Base-by-base conservation (phyloP, 78 protist species). In the Dictyostelium brefeldianum region DNA sequence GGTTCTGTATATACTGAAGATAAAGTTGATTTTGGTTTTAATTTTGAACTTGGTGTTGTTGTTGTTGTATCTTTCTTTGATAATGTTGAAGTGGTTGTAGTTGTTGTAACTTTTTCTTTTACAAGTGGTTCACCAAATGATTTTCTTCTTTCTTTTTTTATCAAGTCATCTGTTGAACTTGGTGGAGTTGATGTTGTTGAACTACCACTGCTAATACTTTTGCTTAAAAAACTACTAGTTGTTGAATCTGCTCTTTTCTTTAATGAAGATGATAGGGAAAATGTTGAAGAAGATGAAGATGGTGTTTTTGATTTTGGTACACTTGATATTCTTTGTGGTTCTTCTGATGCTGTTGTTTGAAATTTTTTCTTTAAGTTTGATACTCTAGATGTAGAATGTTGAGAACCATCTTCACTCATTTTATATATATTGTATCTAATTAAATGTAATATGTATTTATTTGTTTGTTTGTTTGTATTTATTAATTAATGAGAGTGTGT, bases 71-170 rank as follows among this genome's bases (percentile, higher is more conserved):
- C 43, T 36, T 36, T 36, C 43, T 36, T 36, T 36, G 43, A 36
- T 36, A 2, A 36, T 36, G 43, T 36, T 67, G 89, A 7, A 3
- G 78, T 9, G 20, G 75, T 65, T 20, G 18, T 54, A 15, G 14
- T 54, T 20, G 10, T 56, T 56, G 18, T 56, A 6, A 18, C 10
- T 62, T 62, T 11, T 25, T 71, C 54, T 43, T 29, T 81, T 81
- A 47, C 22, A 14, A 12, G n/a, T 62, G 57, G 15, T 31, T 31
- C 89, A 65, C 64, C 89, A 65, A 62, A 62, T 47, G 75, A 65
- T 11, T 80, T 59, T 62, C 64, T 47, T 65, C 75, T 81, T 17
- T 47, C 67, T 65, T 69, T 81, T 25, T 65, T 81, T 31, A 43
- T 22, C 17, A 46, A n/a, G n/a, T 73, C 79, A 73, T 73, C 79